Evolutionary conservation across 1,284 basidiomycete genomes (phyloP).

Genomic region (Cystobasidium pallidum): DNA sequence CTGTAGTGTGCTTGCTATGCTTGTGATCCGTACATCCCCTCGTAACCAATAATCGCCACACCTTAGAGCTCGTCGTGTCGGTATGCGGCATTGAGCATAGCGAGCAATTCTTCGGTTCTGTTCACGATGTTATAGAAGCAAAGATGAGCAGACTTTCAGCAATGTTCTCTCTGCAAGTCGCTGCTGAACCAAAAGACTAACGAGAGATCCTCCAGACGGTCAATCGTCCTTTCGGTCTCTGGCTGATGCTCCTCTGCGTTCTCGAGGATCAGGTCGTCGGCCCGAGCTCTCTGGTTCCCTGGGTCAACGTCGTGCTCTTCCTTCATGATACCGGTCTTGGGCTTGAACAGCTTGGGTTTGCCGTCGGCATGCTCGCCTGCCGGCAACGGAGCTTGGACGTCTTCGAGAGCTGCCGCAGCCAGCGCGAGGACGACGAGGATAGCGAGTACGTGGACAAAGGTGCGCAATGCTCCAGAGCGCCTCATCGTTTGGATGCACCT

Average conservation of each 20-base stretch:
- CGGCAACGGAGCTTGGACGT: constrained; percentile 24
- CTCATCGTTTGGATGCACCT: neutral
- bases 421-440: neutral
- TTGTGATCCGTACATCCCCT: no score
- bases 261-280: constrained; percentile 38
- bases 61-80: constrained; percentile 41
- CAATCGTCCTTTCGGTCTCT: constrained; percentile 25
- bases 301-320: constrained; percentile 39
- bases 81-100: constrained; percentile 42
- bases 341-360: constrained; percentile 37
- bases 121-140: no score
- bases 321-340: constrained; percentile 33
- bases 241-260: constrained; percentile 43
- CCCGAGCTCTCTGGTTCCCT: constrained; percentile 28
- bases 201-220: constrained; percentile 40
- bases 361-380: neutral
- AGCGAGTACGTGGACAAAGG: neutral
- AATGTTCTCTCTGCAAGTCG: no score
- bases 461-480: neutral
- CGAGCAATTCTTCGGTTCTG: constrained; percentile 40
- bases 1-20: no score
- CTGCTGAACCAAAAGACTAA: neutral
- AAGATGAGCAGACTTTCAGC: no score
- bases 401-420: neutral
- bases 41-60: no score